Conservation (phyloP, 768 basidiomycete species). For the Holtermannia corniformis region DNA sequence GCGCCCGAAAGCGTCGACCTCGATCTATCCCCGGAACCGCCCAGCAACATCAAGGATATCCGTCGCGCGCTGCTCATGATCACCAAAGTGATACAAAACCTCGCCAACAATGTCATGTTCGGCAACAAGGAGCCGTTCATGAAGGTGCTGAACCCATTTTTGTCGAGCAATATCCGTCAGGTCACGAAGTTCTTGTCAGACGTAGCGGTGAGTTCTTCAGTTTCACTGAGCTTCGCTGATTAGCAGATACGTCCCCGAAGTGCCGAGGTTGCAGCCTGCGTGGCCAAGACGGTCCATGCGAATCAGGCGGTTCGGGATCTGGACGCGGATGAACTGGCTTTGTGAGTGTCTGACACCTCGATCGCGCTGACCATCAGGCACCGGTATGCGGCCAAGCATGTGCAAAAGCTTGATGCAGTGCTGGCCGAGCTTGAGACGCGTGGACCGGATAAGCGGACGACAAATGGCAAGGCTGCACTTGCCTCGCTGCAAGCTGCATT, state of each 20-base stretch:
- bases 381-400: slow-evolving; percentile 18
- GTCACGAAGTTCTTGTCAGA: slow-evolving; percentile 35
- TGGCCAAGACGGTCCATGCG: slow-evolving; percentile 9
- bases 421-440: slow-evolving; percentile 3
- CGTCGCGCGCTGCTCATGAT: slow-evolving; percentile 75
- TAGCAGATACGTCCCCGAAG: slow-evolving; percentile 24
- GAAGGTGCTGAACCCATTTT: slow-evolving; percentile 66
- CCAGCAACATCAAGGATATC: slow-evolving; percentile 46
- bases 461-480: slow-evolving; percentile 17
- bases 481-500: slow-evolving; percentile 13
- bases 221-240: slow-evolving; percentile 3
- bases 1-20: slow-evolving; percentile 76
- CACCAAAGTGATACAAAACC: slow-evolving; percentile 83
- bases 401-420: slow-evolving; percentile 12
- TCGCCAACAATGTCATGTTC: slow-evolving; percentile 90
- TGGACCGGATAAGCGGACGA: slow-evolving; percentile 9
- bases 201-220: slow-evolving; percentile 23
- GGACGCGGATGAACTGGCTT: slow-evolving; percentile 21
- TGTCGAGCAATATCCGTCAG: slow-evolving; percentile 31
- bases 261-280: slow-evolving; percentile 8
- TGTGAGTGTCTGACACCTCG: slow-evolving; percentile 13
- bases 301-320: slow-evolving; percentile 20
- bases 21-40: slow-evolving; percentile 55
- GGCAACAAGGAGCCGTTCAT: slow-evolving; percentile 75
- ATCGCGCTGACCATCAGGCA: slow-evolving; percentile 15